phyloP scores from a whole-genome alignment of 2,329 filamentous ascomycete species.

The Periconia sp. region DNA sequence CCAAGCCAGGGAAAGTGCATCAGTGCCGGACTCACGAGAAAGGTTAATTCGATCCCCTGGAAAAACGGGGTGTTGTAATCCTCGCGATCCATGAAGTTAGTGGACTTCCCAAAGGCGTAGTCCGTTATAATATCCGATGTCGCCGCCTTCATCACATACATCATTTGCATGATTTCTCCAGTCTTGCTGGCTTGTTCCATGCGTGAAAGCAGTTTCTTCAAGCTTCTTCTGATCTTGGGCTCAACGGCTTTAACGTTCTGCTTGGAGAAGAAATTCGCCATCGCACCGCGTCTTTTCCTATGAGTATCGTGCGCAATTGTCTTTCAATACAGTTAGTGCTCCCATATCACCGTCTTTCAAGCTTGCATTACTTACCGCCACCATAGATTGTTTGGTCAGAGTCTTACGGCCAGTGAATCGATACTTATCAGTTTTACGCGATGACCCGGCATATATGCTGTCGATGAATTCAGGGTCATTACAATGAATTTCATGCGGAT shows the following conservation, averaged over 20 bases:
- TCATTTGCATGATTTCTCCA: not conserved
- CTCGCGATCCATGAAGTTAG: not conserved
- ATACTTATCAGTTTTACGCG: too few relatives aligned
- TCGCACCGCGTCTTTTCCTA: not conserved
- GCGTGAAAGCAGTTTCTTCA: not conserved
- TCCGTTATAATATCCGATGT: not conserved
- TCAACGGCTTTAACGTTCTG: not conserved
- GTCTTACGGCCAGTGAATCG: too few relatives aligned
- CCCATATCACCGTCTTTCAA: not conserved
- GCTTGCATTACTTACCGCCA: too few relatives aligned
- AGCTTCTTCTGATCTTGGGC: not conserved
- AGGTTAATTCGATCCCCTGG: too few relatives aligned
- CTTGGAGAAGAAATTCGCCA: not conserved
- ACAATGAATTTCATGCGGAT: conserved; percentile 13
- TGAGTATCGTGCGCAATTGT: not conserved
- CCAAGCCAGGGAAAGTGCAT: not conserved
- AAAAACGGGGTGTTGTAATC: too few relatives aligned
- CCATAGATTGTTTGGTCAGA: not conserved
- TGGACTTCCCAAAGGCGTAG: conserved; percentile 1
- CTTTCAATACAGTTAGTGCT: not conserved
- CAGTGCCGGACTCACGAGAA: too few relatives aligned
- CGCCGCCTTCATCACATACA: not conserved
- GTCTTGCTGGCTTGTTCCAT: conserved; percentile 1
- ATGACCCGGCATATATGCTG: conserved; percentile 1
- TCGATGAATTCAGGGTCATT: conserved; percentile 12